These are phyloP conservation scores for Blakeslea trispora DNA, from an alignment of 371 early-diverging fungal species.

Conservation along the genomic window DNA sequence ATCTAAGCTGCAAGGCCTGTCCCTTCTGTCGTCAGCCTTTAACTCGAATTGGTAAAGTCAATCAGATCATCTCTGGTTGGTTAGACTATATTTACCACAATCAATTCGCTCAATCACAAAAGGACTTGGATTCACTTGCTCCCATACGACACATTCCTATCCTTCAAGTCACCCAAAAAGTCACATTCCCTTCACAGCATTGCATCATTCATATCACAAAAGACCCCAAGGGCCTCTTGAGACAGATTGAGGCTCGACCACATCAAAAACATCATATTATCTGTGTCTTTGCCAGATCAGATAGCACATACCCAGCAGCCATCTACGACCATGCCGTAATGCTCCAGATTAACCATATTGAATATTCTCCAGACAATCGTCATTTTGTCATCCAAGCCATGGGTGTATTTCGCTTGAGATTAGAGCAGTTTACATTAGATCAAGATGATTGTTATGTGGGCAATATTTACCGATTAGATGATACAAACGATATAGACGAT, in stretches of 20 bases:
- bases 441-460: conserved; percentile 5
- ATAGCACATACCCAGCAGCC: too few species aligned
- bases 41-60: conserved; percentile 9
- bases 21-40: conserved; percentile 39
- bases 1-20: conserved; percentile 44
- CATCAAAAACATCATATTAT: conserved; percentile 50
- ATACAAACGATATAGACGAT: not conserved
- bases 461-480: conserved; percentile 12
- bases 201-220: conserved; percentile 44
- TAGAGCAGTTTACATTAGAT: conserved; percentile 6
- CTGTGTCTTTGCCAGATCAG: conserved; percentile 37
- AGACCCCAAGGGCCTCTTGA: conserved; percentile 49
- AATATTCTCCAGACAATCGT: conserved; percentile 29
- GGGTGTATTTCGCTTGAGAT: conserved; percentile 21
- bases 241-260: conserved; percentile 36
- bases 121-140: not conserved
- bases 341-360: conserved; percentile 30
- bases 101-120: not conserved
- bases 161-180: conserved; percentile 2
- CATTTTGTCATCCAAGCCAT: conserved; percentile 28
- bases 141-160: conserved; percentile 5
- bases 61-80: conserved; percentile 15
- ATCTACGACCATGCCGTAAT: conserved; percentile 38
- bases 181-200: conserved; percentile 11
- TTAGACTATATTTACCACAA: conserved; percentile 2